Evolutionary conservation across 306 rosid genomes (phyloP).

Genomic region (Argentina anserina): DNA sequence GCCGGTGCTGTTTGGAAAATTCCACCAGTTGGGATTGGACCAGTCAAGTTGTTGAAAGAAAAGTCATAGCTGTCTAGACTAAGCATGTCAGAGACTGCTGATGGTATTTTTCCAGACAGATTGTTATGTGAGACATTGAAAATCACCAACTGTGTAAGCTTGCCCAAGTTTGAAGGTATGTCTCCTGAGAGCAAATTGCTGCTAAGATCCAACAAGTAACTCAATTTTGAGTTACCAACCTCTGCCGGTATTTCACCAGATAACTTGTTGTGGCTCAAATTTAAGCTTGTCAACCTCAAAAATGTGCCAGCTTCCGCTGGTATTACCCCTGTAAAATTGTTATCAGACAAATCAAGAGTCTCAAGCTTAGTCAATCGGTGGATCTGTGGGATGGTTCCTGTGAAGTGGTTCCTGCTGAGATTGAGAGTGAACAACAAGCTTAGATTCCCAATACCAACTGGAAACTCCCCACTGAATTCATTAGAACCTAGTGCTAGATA

Average conservation of each 20-base stretch:
- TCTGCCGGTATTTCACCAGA: conserved; percentile 47
- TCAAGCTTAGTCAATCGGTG: conserved; percentile 25
- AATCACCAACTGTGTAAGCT: conserved; percentile 39
- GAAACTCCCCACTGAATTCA: conserved; percentile 43
- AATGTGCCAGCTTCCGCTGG: conserved; percentile 34
- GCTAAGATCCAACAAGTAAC: conserved; percentile 51
- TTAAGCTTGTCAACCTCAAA: conserved; percentile 29
- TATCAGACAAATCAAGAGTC: conserved; percentile 46
- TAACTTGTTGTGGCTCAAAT: conserved; percentile 48
- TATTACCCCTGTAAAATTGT: conserved; percentile 43
- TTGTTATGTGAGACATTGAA: conserved; percentile 61
- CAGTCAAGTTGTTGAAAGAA: conserved; percentile 56
- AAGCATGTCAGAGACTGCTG: conserved; percentile 27
- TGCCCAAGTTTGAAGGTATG: conserved; percentile 46
- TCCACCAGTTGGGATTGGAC: conserved; percentile 42
- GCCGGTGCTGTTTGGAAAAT: conserved; percentile 32
- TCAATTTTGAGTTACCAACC: conserved; percentile 46
- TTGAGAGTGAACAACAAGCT: conserved; percentile 33
- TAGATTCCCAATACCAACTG: conserved; percentile 44
- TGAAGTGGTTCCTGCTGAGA: conserved; percentile 45
- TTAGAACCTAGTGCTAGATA: conserved; percentile 39
- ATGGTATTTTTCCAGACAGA: conserved; percentile 51
- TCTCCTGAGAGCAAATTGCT: conserved; percentile 50
- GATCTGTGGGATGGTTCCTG: conserved; percentile 38
- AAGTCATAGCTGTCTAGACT: conserved; percentile 50